Percentiles rank a stretch among this genome's conserved stretches.
Conservation (phyloP, 202 grass and related monocot species). For the Miscanthus sacchariflorus region DNA sequence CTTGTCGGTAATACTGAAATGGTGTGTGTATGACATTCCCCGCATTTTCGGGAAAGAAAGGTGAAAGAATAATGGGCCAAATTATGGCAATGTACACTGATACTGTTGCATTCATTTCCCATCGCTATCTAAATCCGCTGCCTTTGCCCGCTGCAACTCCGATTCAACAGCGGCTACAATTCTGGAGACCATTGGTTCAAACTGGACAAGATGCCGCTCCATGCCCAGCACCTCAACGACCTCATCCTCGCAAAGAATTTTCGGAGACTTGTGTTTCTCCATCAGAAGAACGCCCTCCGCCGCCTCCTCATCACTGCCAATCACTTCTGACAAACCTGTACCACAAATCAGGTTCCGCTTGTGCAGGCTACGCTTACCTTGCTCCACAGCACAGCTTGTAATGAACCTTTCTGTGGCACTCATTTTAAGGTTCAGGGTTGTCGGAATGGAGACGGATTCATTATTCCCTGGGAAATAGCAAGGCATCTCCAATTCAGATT, state of each 20-base stretch:
- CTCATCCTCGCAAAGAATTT: conserved; percentile 71
- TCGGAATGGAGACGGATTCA: conserved; percentile 67
- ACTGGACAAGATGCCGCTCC: conserved; percentile 59
- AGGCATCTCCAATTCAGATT: conserved; percentile 74
- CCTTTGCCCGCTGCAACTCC: conserved; percentile 18
- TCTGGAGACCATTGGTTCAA: conserved; percentile 53
- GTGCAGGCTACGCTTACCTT: conserved; percentile 6
- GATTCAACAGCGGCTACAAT: conserved; percentile 39
- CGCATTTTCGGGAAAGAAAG: neutral
- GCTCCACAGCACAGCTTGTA: conserved; percentile 35
- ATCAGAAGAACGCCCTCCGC: conserved; percentile 82
- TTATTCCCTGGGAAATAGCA: conserved; percentile 91
- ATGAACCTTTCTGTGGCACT: conserved; percentile 72
- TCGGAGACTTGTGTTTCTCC: conserved; percentile 71
- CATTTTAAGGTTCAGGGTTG: conserved; percentile 60
- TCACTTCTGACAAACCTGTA: conserved; percentile 29
- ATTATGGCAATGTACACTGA: neutral
- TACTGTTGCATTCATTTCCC: conserved; percentile 20
- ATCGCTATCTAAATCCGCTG: conserved; percentile 20
- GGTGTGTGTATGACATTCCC: too few relatives aligned
- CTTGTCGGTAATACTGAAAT: too few relatives aligned
- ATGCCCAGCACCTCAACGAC: conserved; percentile 57
- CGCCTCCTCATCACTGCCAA: conserved; percentile 7
- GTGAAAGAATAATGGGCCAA: neutral
- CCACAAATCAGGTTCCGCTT: conserved; percentile 22